Evolutionary conservation across 768 basidiomycete species (phyloP).

Genomic region (Thelephora aurantiotincta): DNA sequence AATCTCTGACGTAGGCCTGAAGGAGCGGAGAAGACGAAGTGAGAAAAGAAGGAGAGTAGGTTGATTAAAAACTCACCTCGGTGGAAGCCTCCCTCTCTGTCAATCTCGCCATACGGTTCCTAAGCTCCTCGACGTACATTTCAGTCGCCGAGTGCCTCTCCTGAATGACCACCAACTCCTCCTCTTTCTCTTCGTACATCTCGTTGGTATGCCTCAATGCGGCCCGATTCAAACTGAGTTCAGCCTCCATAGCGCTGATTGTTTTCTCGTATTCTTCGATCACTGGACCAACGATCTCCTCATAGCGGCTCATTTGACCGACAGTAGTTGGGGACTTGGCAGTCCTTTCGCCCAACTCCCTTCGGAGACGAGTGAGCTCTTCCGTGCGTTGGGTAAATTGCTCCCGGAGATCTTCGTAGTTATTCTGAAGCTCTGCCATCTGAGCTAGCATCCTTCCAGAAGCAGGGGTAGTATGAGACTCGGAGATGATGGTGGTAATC

Average conservation of each 20-base stretch:
- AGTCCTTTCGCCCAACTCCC: slow-evolving; percentile 67
- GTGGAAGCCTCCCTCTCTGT: slow-evolving; percentile 82
- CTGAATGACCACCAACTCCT: slow-evolving; percentile 49
- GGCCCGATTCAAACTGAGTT: slow-evolving; percentile 75
- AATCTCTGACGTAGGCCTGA: slow-evolving; percentile 84
- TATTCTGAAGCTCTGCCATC: slow-evolving; percentile 73
- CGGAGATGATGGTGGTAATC: slow-evolving; percentile 21
- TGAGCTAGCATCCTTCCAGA: slow-evolving; percentile 66
- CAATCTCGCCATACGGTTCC: slow-evolving; percentile 65
- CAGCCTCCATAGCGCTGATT: slow-evolving; percentile 87
- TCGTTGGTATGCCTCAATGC: slow-evolving; percentile 87
- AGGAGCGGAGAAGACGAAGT: neutral
- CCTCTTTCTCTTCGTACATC: slow-evolving; percentile 84
- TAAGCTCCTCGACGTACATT: slow-evolving; percentile 78
- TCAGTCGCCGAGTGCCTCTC: slow-evolving; percentile 70
- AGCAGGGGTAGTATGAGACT: slow-evolving; percentile 20
- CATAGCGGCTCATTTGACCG: slow-evolving; percentile 38
- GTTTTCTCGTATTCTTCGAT: slow-evolving; percentile 99
- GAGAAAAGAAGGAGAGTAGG: neutral
- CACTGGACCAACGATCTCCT: slow-evolving; percentile 92
- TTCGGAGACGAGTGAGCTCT: slow-evolving; percentile 67
- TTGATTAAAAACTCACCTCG: slow-evolving; percentile 44
- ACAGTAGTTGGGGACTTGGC: slow-evolving; percentile 15
- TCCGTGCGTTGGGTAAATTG: slow-evolving; percentile 83
- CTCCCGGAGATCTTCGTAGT: slow-evolving; percentile 71